Base-by-base conservation (phyloP, 1,284 basidiomycete species). In the Malassezia nana region DNA sequence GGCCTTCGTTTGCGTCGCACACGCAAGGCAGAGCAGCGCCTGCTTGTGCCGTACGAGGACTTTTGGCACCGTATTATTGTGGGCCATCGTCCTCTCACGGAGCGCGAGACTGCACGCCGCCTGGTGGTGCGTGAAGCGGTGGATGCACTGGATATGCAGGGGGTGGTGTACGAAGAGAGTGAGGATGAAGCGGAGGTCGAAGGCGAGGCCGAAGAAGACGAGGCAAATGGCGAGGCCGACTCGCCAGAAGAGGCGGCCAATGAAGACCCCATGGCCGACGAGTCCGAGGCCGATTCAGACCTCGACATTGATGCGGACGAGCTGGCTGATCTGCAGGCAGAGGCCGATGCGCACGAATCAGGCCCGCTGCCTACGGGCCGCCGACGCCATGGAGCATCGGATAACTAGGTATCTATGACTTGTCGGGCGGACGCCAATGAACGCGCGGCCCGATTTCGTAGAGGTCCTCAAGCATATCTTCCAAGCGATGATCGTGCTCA, bases 391-490 rank as follows among this genome's bases (percentile, higher is more conserved):
- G 40, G 26, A 28, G 26, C 40, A 15, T 42, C 40, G 40, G 26
- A 28, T 42, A 47, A 22, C 22, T 47, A 47, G 31, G 31, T 45
- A 26, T 26, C 40, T 42, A 42, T 42, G 29, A n/a, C 28, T 40
- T 40, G 16, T 32, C 48, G 9, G 54, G 54, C 38, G 54, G 54
- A 10, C 54, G 54, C 65, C 65, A 67, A 25, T 63, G 57, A 10
- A 65, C 42, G 18, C 66, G 49, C 13, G 67, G 76, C n/a, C 81
- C 81, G 57, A 79, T 77, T 29, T 76, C 74, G 62, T 81, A 81
- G 28, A 81, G 76, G 54, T 81, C 79, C 55, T 96, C 91, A 62
- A 98, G 78, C 62, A 89, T 88, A 57, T 86, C 82, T 65, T 94
- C 87, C 75, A 94, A 89, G 4, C 82, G 74, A 1, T 84, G 84